phyloP scores from a whole-genome alignment of 805 yeast species.

The Starmerella apis region DNA sequence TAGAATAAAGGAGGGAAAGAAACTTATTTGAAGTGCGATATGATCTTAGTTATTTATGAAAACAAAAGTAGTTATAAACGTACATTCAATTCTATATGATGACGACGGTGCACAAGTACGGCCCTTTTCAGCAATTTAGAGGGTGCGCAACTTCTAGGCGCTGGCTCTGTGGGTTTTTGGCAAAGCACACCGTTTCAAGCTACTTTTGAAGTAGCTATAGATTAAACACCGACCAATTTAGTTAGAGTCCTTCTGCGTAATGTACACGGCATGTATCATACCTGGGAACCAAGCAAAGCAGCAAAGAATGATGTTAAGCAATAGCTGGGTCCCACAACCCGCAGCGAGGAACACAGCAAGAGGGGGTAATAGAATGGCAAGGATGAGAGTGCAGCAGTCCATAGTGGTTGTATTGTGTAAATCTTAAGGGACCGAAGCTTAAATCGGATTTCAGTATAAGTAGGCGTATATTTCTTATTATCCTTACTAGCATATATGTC shows the following conservation, averaged over 20 bases:
- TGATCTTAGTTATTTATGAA: neutral
- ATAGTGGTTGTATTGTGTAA: constrained; percentile 5
- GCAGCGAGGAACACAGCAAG: constrained; percentile 52
- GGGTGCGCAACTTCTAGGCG: too few species aligned
- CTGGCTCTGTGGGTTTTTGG: too few species aligned
- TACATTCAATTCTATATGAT: too few species aligned
- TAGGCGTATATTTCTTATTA: neutral
- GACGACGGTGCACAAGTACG: neutral
- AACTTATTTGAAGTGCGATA: too few species aligned
- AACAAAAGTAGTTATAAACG: neutral
- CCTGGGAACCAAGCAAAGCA: constrained; percentile 68
- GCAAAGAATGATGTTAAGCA: constrained; percentile 55
- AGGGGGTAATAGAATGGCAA: constrained; percentile 49
- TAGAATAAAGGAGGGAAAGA: too few species aligned
- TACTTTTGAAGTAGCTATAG: too few species aligned
- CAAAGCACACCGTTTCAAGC: too few species aligned
- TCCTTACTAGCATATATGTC: neutral
- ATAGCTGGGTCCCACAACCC: constrained; percentile 42
- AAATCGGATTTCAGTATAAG: neutral
- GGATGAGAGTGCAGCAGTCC: constrained; percentile 19
- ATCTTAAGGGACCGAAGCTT: neutral
- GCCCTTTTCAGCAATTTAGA: too few species aligned
- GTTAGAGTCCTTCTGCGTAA: constrained; percentile 12
- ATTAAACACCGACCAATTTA: too few species aligned
- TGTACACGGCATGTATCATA: constrained; percentile 33